Evolutionary conservation across 306 rosid genomes (phyloP).

Genomic region (Quercus robur): DNA sequence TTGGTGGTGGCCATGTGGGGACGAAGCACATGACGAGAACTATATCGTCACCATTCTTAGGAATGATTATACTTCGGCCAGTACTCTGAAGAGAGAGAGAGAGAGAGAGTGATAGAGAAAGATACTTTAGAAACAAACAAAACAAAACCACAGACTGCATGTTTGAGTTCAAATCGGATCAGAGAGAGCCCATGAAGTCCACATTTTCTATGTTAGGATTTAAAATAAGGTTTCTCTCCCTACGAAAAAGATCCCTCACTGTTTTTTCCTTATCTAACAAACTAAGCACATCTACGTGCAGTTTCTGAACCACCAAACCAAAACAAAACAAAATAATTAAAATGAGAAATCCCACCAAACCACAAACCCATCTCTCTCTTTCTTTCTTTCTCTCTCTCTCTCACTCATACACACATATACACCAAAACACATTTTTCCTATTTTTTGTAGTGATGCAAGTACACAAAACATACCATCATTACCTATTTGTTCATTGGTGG

Average conservation of each 20-base stretch:
- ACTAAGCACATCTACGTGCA: slow-evolving; percentile 11
- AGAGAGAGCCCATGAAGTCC: slow-evolving; percentile 24
- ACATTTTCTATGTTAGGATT: slow-evolving; percentile 55
- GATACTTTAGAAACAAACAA: slow-evolving; percentile 12
- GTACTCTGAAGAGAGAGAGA: not conserved
- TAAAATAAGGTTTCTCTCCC: slow-evolving; percentile 49
- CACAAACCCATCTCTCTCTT: not conserved
- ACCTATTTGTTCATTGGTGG: slow-evolving; percentile 32
- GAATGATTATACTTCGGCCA: slow-evolving; percentile 22
- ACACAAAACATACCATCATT: slow-evolving; percentile 43
- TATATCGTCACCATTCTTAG: slow-evolving; percentile 23
- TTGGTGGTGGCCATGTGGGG: slow-evolving; percentile 22
- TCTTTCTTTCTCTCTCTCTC: not conserved
- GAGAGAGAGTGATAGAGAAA: not conserved
- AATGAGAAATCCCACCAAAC: not conserved
- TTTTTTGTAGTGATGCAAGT: slow-evolving; percentile 25
- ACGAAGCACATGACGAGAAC: slow-evolving; percentile 36
- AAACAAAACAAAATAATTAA: not conserved
- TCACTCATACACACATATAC: not conserved
- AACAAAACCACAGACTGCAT: slow-evolving; percentile 8
- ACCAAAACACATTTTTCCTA: not conserved
- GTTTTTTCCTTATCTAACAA: slow-evolving; percentile 32
- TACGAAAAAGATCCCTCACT: slow-evolving; percentile 68
- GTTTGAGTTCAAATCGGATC: slow-evolving; percentile 22
- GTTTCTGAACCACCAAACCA: not conserved